phyloP scores from a whole-genome alignment of 2,329 filamentous ascomycete genomes.

The Talaromyces atroroseus region DNA sequence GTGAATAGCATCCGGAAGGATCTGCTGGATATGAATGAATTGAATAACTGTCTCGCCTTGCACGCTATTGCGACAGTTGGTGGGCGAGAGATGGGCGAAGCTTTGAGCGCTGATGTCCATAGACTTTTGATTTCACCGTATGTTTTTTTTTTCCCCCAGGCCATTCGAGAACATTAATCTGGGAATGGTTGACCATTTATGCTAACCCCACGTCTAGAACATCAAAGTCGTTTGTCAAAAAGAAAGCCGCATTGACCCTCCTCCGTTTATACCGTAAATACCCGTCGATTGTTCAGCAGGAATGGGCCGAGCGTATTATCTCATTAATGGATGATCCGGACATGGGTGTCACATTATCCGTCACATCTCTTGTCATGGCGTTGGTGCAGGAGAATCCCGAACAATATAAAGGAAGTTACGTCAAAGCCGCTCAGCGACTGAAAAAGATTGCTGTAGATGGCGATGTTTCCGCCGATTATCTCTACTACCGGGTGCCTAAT shows the following conservation, averaged over 20 bases:
- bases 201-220: conserved; percentile 44
- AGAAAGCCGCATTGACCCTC: conserved; percentile 92
- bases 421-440: conserved; percentile 82
- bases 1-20: conserved; percentile 99
- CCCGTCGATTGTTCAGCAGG: conserved; percentile 85
- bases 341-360: conserved; percentile 87
- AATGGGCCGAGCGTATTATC: conserved; percentile 97
- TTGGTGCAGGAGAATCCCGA: conserved; percentile 91
- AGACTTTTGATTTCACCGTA: conserved; percentile 90
- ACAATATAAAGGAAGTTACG: conserved; percentile 87
- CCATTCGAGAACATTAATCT: no score
- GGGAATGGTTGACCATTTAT: not conserved
- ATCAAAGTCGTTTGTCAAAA: conserved; percentile 97
- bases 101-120: conserved; percentile 85
- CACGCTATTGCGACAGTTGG: conserved; percentile 98
- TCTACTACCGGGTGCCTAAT: conserved; percentile 99
- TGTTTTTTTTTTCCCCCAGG: conserved; percentile 31
- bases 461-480: conserved; percentile 83
- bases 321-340: conserved; percentile 97
- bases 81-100: conserved; percentile 94
- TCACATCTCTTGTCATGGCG: conserved; percentile 92
- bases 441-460: conserved; percentile 88
- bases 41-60: conserved; percentile 93
- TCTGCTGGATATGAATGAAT: conserved; percentile 85
- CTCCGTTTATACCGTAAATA: conserved; percentile 92